These are phyloP conservation scores for Metschnikowia lunata DNA, from an alignment of 805 yeast genomes.

Conservation along the genomic window DNA sequence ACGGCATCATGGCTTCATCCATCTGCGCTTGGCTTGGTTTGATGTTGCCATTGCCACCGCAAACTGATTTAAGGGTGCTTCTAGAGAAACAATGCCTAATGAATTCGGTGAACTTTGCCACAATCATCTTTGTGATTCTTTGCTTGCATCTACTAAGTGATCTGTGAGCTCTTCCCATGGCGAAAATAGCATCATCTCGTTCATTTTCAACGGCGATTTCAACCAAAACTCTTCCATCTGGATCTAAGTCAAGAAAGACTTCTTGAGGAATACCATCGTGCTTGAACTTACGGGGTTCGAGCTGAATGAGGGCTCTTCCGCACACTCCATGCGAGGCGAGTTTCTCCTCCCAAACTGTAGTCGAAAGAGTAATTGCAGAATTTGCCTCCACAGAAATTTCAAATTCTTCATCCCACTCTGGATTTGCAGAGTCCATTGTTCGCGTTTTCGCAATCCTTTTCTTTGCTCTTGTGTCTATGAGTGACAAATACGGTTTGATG, in stretches of 20 bases:
- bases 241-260: constrained; percentile 52
- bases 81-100: constrained; percentile 57
- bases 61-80: constrained; percentile 50
- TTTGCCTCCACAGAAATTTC: constrained; percentile 46
- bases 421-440: constrained; percentile 56
- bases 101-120: constrained; percentile 64
- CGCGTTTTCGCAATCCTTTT: constrained; percentile 67
- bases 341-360: constrained; percentile 68
- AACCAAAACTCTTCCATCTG: constrained; percentile 64
- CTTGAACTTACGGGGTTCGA: constrained; percentile 59
- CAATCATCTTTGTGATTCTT: constrained; percentile 63
- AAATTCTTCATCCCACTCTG: constrained; percentile 86
- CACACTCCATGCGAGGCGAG: constrained; percentile 55
- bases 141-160: constrained; percentile 61
- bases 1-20: constrained; percentile 65
- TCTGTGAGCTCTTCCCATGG: constrained; percentile 71
- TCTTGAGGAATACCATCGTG: constrained; percentile 69
- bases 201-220: constrained; percentile 77
- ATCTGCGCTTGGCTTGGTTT: constrained; percentile 45
- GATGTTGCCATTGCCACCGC: constrained; percentile 46
- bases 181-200: constrained; percentile 73
- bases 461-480: constrained; percentile 52
- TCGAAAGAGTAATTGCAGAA: constrained; percentile 45
- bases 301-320: constrained; percentile 57
- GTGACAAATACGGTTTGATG: constrained; percentile 58